Evolutionary conservation across 176 grass and related monocot species (phyloP).

Genomic region (Oryza nivara): DNA sequence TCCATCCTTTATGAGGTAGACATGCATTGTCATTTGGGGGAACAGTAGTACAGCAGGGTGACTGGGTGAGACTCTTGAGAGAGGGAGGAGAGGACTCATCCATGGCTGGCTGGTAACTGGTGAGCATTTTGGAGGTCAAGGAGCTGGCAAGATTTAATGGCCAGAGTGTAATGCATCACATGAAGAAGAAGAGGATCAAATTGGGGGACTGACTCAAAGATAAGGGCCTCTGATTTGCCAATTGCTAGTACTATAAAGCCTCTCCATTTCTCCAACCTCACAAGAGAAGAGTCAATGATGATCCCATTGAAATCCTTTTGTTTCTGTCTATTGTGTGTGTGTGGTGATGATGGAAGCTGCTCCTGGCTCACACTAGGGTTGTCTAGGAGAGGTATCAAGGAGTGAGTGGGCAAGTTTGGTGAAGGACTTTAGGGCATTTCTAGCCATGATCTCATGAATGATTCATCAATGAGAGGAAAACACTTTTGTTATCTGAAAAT

Average conservation of each 20-base stretch:
- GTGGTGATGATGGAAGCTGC: constrained; percentile 26
- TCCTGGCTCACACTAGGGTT: constrained; percentile 38
- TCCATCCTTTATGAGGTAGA: constrained; percentile 24
- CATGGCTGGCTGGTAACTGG: constrained; percentile 1
- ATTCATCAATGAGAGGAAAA: neutral
- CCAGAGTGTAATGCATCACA: constrained; percentile 38
- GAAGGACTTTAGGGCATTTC: constrained; percentile 30
- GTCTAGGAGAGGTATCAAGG: constrained; percentile 16
- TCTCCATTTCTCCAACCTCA: constrained; percentile 18
- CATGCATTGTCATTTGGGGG: constrained; percentile 39
- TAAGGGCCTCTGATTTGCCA: constrained; percentile 29
- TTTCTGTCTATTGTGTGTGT: neutral
- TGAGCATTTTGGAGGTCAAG: constrained; percentile 24
- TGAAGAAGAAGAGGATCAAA: constrained; percentile 29
- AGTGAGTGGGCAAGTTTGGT: constrained; percentile 38
- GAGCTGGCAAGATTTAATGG: constrained; percentile 45
- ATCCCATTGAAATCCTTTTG: neutral
- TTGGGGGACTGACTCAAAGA: neutral
- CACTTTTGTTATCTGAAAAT: neutral
- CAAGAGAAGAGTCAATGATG: constrained; percentile 16
- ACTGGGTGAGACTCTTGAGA: constrained; percentile 26
- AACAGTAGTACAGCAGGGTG: constrained; percentile 7
- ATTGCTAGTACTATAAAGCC: constrained; percentile 4
- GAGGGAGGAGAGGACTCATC: neutral
- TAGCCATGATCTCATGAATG: constrained; percentile 29